phyloP scores from a whole-genome alignment of 352 stramenopile species.

The Pythium dissotocum region DNA sequence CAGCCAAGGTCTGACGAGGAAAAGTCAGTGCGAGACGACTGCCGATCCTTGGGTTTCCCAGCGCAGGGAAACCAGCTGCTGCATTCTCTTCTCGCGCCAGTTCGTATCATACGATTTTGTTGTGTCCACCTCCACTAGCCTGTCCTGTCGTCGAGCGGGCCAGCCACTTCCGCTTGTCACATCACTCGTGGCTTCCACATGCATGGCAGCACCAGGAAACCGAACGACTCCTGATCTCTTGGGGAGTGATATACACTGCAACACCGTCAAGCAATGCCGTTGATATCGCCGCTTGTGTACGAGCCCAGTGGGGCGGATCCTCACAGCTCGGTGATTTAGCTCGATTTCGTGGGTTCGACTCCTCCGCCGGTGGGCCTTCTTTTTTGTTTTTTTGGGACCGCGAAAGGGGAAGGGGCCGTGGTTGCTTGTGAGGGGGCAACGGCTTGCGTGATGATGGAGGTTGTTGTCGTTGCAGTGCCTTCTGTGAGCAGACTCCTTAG shows the following conservation, averaged over 20 bases:
- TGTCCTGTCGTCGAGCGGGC: constrained; percentile 22
- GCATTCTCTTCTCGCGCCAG: background rate
- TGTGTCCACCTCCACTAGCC: constrained; percentile 18
- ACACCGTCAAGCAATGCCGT: background rate
- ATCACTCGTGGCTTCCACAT: background rate
- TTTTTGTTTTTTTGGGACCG: background rate
- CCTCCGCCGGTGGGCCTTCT: background rate
- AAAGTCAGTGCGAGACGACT: constrained; percentile 15
- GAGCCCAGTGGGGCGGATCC: too few species aligned
- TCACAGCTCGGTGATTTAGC: too few species aligned
- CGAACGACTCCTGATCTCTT: background rate
- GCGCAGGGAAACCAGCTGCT: constrained; percentile 26
- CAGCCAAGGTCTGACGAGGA: too few species aligned
- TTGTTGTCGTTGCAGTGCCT: constrained; percentile 31
- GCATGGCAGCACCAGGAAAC: background rate
- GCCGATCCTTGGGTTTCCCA: constrained; percentile 14
- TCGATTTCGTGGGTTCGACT: too few species aligned
- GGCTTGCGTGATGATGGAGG: constrained; percentile 19
- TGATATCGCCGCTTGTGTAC: too few species aligned
- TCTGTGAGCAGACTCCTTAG: constrained; percentile 21
- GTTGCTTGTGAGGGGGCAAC: constrained; percentile 8
- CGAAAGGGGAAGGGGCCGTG: background rate
- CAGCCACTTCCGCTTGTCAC: constrained; percentile 15
- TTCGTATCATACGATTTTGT: background rate
- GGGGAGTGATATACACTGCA: background rate